Percentiles rank a stretch among this genome's conserved stretches.
Conservation (phyloP, 2,329 filamentous ascomycete genomes). For the Dryadomyces quercivorus region DNA sequence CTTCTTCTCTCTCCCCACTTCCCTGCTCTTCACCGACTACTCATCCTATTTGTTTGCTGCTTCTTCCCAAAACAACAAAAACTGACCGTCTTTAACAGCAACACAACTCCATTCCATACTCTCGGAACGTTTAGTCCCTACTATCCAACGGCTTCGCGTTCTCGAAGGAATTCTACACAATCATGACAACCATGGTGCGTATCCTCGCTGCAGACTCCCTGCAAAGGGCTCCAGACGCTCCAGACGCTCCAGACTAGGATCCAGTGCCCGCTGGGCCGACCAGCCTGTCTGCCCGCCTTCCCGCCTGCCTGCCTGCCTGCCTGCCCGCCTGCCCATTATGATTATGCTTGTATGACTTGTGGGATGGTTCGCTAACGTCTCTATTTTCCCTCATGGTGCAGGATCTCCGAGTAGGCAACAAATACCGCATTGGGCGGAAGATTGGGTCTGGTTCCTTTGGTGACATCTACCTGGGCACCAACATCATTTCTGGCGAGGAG, state of each 20-base stretch:
- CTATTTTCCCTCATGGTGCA: conserved; percentile 23
- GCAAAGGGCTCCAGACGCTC: too few species aligned
- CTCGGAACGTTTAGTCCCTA: too few species aligned
- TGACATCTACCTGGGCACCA: conserved; percentile 97
- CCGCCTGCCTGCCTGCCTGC: too few species aligned
- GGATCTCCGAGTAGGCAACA: conserved; percentile 98
- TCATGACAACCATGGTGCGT: conserved; percentile 42
- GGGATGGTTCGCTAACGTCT: too few species aligned
- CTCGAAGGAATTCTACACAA: conserved; percentile 13
- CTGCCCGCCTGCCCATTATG: not conserved
- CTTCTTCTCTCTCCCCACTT: not conserved
- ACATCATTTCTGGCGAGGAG: conserved; percentile 98
- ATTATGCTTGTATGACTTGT: not conserved
- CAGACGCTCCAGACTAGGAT: too few species aligned
- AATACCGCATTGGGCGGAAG: conserved; percentile 98
- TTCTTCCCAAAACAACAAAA: not conserved
- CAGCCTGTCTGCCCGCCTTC: too few species aligned
- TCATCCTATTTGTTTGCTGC: not conserved
- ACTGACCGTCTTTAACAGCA: not conserved
- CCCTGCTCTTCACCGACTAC: not conserved
- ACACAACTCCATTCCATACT: not conserved
- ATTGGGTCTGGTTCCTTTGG: conserved; percentile 96
- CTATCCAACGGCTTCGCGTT: conserved; percentile 9
- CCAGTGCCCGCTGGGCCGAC: not conserved
- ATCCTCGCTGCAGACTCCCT: not conserved